Conservation (phyloP, 257 asterid genomes). For the Ilex aquifolium region DNA sequence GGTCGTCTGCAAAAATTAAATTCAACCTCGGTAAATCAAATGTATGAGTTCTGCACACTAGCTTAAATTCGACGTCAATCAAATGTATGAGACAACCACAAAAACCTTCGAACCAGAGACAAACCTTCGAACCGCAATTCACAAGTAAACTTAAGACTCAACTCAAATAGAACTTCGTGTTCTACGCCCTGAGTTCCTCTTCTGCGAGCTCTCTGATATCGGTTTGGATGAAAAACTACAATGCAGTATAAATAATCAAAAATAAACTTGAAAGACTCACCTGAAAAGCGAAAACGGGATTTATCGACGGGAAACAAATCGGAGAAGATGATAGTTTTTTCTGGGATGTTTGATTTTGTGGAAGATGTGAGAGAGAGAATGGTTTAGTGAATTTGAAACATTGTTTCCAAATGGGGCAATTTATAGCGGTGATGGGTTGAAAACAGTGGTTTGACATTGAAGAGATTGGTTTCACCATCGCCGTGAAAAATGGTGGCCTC, state of each 20-base stretch:
- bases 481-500: no score
- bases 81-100: no score
- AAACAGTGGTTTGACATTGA: constrained; percentile 29
- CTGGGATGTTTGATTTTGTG: constrained; percentile 1
- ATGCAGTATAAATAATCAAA: not conserved
- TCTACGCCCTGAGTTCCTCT: no score
- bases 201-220: no score
- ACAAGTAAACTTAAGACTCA: no score
- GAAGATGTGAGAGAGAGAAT: constrained; percentile 9
- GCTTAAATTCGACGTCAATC: no score
- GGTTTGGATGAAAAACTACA: no score
- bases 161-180: no score
- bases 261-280: not conserved
- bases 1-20: no score
- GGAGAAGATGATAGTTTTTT: not conserved
- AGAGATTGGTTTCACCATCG: constrained; percentile 9
- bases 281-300: not conserved
- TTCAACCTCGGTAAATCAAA: constrained; percentile 20
- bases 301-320: constrained; percentile 3
- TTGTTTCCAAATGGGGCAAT: constrained; percentile 14
- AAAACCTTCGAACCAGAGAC: no score
- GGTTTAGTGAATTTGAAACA: not conserved
- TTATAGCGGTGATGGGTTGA: constrained; percentile 26
- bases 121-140: not conserved
- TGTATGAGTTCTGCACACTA: not conserved